These are phyloP conservation scores for Globisporangium nodosum DNA, from an alignment of 352 stramenopile species.

Conservation along the genomic window DNA sequence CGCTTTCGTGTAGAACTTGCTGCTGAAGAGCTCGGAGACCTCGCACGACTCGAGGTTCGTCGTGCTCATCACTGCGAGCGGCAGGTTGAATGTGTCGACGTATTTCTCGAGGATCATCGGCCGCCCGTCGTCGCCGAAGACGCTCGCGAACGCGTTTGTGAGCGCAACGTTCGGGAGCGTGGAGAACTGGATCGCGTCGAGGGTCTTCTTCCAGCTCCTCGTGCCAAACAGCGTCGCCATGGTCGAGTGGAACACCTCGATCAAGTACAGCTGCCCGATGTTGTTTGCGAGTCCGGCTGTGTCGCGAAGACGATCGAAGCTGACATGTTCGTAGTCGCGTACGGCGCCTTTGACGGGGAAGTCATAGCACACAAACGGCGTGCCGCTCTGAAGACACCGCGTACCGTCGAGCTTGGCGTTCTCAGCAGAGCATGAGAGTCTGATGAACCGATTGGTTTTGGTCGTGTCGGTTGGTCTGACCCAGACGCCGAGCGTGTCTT, in stretches of 20 bases:
- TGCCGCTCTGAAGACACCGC: slow-evolving; percentile 19
- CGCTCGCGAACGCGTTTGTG: slow-evolving; percentile 19
- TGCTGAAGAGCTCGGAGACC: slow-evolving; percentile 12
- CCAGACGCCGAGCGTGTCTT: slow-evolving; percentile 22
- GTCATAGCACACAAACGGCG: slow-evolving; percentile 21
- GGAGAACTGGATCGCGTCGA: slow-evolving; percentile 18
- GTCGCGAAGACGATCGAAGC: slow-evolving; percentile 12
- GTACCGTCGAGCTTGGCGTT: slow-evolving; percentile 20
- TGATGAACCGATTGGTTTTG: slow-evolving; percentile 17
- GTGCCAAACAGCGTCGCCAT: slow-evolving; percentile 24
- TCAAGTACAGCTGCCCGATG: slow-evolving; percentile 20
- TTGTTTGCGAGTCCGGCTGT: slow-evolving; percentile 22
- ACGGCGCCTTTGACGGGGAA: slow-evolving; percentile 18
- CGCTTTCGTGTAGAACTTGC: slow-evolving; percentile 22
- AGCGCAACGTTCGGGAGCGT: slow-evolving; percentile 9
- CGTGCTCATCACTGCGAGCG: slow-evolving; percentile 12
- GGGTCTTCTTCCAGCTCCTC: slow-evolving; percentile 26
- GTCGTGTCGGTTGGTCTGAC: slow-evolving; percentile 17
- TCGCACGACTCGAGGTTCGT: slow-evolving; percentile 25
- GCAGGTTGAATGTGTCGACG: slow-evolving; percentile 3
- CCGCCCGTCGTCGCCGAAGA: slow-evolving; percentile 13
- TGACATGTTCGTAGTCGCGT: slow-evolving; percentile 12
- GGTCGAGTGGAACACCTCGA: slow-evolving; percentile 23
- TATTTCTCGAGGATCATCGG: slow-evolving; percentile 19
- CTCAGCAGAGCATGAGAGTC: slow-evolving; percentile 16